A percentile compares a stretch with the other conserved stretches of the same genome.
These are phyloP conservation scores for Cladosporium cucumerinum DNA, from an alignment of 2,329 filamentous ascomycete species.

Conservation along the genomic window DNA sequence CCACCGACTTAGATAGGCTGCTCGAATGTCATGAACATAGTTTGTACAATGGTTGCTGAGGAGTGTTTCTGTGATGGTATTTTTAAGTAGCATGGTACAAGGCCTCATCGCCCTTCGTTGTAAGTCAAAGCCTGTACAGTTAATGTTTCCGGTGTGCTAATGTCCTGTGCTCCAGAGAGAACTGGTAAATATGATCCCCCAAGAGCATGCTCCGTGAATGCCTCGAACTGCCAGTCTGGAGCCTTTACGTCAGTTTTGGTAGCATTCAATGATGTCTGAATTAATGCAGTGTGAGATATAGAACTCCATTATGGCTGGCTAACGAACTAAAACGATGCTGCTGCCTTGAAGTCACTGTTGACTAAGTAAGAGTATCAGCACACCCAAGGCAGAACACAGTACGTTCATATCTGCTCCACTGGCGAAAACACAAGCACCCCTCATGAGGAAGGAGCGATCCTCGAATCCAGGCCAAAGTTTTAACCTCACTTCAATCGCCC, in stretches of 20 bases:
- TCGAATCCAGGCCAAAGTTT: background rate
- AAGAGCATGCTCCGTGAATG: background rate
- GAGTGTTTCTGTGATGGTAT: background rate
- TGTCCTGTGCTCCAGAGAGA: background rate
- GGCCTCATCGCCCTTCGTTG: background rate
- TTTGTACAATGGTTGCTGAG: background rate
- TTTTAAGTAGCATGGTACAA: background rate
- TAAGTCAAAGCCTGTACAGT: background rate
- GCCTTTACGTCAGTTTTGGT: background rate
- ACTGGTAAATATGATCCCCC: background rate
- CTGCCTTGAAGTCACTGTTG: background rate
- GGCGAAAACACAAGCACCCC: background rate
- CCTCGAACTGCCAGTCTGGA: background rate
- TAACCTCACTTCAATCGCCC: conserved; percentile 2
- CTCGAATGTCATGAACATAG: conserved; percentile 10
- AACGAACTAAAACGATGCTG: background rate
- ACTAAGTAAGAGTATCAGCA: background rate
- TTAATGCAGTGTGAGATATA: background rate
- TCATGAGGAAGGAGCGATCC: background rate
- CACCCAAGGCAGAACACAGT: background rate
- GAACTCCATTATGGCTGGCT: background rate
- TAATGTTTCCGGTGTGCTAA: background rate
- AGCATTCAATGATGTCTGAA: background rate
- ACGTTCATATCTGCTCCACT: background rate
- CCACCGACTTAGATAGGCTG: conserved; percentile 9